Evolutionary conservation across 2,329 filamentous ascomycete species (phyloP), one percentile per base, ranked within the genome.

Genomic region (Massarina eburnea): DNA sequence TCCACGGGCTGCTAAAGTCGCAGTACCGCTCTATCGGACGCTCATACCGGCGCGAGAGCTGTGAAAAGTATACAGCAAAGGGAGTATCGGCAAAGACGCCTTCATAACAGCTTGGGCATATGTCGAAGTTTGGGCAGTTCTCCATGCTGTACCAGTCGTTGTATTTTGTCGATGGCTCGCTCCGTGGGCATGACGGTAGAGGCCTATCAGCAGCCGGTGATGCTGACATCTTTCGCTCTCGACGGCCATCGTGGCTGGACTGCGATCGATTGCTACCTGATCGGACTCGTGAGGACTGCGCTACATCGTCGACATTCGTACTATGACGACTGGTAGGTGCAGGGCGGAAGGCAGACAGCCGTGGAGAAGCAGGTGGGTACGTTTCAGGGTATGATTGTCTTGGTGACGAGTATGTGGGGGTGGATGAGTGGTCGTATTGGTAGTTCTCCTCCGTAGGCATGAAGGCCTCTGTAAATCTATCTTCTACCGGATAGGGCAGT

Each of bases 121-220:
- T 86, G 51, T 89, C 83, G 57, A 96, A 87, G 48, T 81, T 81
- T 10, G 84, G 80, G 49, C 84, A 81, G 12, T 83, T 81, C 3
- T 82, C 82, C 4, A 96, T 76, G 0, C 86, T 91, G 50, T 91
- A 83, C 89, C 91, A 96, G 60, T 94, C 89, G 51, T 85, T 76
- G 49, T 84, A 79, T 1, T 84, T 84, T 8, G 80, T 73, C 10
- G 82, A 79, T 9, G 82, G 80, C 4, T 78, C 73, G 30, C 79
- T 81, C 49, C 89, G 80, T 6, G 85, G 85, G 58, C 91, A 96
- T 2, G 83, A 78, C 3, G 87, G 66, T 1, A 70, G 45, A 8
- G 64, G 62, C 38, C 45, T 62, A 35, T 62, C 55, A 6, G 61
- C 33, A 29, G 50, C 55, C 1, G 60, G 39, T 14, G 52, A 43